phyloP scores from a whole-genome alignment of 1,139 yeast species.

The Petasospora fabianii region DNA sequence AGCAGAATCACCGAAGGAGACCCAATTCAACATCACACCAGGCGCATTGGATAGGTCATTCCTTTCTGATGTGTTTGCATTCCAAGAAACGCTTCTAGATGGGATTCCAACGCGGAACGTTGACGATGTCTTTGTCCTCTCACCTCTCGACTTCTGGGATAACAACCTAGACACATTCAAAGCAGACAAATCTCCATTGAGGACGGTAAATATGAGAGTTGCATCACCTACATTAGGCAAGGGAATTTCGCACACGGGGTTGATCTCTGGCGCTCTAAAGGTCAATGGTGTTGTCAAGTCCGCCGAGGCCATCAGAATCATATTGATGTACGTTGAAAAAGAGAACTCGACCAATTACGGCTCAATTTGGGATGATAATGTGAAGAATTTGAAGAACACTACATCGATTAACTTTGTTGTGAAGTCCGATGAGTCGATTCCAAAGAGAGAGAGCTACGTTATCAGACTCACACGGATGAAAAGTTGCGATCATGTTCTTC shows the following conservation, averaged over 20 bases:
- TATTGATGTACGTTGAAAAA: slow-evolving; percentile 27
- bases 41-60: slow-evolving; percentile 33
- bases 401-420: slow-evolving; percentile 1
- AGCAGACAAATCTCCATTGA: slow-evolving; percentile 31
- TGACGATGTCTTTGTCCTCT: slow-evolving; percentile 28
- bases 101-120: slow-evolving; percentile 13
- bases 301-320: slow-evolving; percentile 42
- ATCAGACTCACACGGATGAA: slow-evolving; percentile 22
- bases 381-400: slow-evolving; percentile 17
- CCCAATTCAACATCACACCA: slow-evolving; percentile 14
- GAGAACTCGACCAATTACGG: slow-evolving; percentile 21
- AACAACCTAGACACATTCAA: slow-evolving; percentile 18
- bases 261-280: slow-evolving; percentile 41
- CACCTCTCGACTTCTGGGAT: slow-evolving; percentile 31
- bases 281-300: slow-evolving; percentile 48
- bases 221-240: slow-evolving; percentile 6
- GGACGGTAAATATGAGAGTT: slow-evolving; percentile 32
- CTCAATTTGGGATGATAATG: slow-evolving; percentile 29
- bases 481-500: slow-evolving; percentile 26
- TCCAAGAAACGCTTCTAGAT: slow-evolving; percentile 31
- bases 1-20: slow-evolving; percentile 1
- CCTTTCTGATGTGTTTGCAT: slow-evolving; percentile 29
- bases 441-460: slow-evolving; percentile 14
- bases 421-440: slow-evolving; percentile 7
- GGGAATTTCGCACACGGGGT: slow-evolving; percentile 24